phyloP scores from a whole-genome alignment of 2,329 filamentous ascomycete species.

The Rutstroemia sp. region DNA sequence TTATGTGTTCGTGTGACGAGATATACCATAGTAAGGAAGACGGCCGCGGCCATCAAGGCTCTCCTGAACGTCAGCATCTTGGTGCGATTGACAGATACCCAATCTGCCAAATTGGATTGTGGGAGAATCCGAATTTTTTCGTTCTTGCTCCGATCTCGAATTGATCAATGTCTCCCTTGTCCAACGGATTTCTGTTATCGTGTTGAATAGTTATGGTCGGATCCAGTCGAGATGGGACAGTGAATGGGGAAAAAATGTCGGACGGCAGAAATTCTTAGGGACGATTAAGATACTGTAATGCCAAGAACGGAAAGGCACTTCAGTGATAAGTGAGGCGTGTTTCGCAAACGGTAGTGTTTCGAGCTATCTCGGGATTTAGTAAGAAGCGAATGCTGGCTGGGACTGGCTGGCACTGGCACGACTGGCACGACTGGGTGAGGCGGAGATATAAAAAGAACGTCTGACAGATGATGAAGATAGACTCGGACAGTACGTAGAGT shows the following conservation, averaged over 20 bases:
- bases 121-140: too few species aligned
- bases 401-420: too few species aligned
- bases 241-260: background rate
- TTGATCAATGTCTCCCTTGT: background rate
- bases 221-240: background rate
- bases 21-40: conserved; percentile 62
- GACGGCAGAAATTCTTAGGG: background rate
- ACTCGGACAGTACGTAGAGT: too few species aligned
- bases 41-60: conserved; percentile 63
- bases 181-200: background rate
- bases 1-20: conserved; percentile 56
- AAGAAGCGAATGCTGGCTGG: too few species aligned
- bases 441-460: too few species aligned
- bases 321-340: background rate
- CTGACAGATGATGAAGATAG: too few species aligned
- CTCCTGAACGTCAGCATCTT: conserved; percentile 73
- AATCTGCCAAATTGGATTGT: conserved; percentile 1
- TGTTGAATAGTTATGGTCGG: background rate
- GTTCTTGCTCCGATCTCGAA: background rate
- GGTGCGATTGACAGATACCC: conserved; percentile 20
- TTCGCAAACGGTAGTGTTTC: background rate
- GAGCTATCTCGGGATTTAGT: too few species aligned
- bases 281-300: background rate
- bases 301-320: conserved; percentile 5
- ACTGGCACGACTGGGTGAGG: too few species aligned